Conservation (phyloP, 2,329 filamentous ascomycete genomes). For the Cytospora paraplurivora region DNA sequence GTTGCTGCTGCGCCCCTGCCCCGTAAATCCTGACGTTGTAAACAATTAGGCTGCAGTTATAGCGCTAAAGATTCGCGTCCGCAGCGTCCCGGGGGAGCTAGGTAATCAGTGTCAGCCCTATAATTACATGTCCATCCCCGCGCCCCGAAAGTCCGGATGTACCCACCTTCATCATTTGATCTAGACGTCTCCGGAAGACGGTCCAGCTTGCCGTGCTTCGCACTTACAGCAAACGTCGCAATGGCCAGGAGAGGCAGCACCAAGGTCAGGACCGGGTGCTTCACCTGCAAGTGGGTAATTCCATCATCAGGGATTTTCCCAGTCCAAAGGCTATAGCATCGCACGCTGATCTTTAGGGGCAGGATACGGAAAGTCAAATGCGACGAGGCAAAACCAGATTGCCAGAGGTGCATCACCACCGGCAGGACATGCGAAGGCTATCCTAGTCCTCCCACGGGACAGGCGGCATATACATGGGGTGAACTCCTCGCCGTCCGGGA, state of each 20-base stretch:
- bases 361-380: conserved; percentile 34
- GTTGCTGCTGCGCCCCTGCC: background rate
- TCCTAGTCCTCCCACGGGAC: conserved; percentile 12
- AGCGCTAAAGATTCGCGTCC: background rate
- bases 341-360: background rate
- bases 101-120: too few species aligned
- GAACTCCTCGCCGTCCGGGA: conserved; percentile 13
- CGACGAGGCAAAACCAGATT: conserved; percentile 32
- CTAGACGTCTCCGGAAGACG: background rate
- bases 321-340: background rate
- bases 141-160: background rate
- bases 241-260: conserved; percentile 26
- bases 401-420: conserved; percentile 29
- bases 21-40: background rate
- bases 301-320: background rate
- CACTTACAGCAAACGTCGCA: background rate
- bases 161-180: background rate
- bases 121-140: too few species aligned
- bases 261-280: conserved; percentile 27
- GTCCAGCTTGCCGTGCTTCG: background rate
- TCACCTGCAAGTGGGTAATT: conserved; percentile 27
- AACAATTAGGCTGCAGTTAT: background rate
- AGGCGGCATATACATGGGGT: conserved; percentile 25
- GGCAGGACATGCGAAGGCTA: conserved; percentile 33
- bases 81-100: background rate